Evolutionary conservation across 1,284 basidiomycete genomes (phyloP), one percentile per base, ranked within the genome.

Genomic region (Takashimella koratensis): DNA sequence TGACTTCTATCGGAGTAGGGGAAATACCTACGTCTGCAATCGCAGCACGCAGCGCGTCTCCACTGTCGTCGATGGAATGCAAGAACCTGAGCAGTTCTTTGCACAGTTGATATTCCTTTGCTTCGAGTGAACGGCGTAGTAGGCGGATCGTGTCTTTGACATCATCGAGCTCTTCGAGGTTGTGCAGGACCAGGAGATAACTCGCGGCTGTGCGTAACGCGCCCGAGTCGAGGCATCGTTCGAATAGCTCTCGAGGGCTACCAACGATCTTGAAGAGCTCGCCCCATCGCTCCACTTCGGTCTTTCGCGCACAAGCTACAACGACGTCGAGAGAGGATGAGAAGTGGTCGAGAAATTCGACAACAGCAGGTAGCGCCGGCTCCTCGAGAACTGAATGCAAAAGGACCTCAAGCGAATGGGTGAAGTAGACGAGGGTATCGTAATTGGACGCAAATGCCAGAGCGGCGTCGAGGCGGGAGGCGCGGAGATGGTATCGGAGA

Each of bases 231-330:
- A 98, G 79, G 70, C 94, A 98, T 68, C 88, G 88, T 79, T 96
- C 92, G 68, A 97, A 97, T n/a, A 98, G 79, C 2, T 82, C 79
- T 64, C 90, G 86, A 0, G 96, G 95, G 62, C 86, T 86, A 2
- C 96, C 96, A 4, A 96, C 93, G 16, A 90, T 82, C 52, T 84
- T 85, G 70, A 99, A 99, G 22, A 99, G 77, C 54, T 86, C 82
- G 30, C 82, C 82, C 96, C 96, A 99, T 45, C 89, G 79, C 5
- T 89, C 86, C 65, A 95, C 84, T 75, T 99, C 96, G 3, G 93
- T 98, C 78, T 99, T 99, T 46, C 96, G 81, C 6, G 96, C 96
- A 68, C 95, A 98, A 5, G 89, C 86, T 6, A 98, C 95, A 1
- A 98, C 90, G 4, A 98, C 93, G 57, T 96, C 90, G 50, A 98